These are phyloP conservation scores for Lipomyces kockii DNA, from an alignment of 805 yeast species.

Conservation along the genomic window DNA sequence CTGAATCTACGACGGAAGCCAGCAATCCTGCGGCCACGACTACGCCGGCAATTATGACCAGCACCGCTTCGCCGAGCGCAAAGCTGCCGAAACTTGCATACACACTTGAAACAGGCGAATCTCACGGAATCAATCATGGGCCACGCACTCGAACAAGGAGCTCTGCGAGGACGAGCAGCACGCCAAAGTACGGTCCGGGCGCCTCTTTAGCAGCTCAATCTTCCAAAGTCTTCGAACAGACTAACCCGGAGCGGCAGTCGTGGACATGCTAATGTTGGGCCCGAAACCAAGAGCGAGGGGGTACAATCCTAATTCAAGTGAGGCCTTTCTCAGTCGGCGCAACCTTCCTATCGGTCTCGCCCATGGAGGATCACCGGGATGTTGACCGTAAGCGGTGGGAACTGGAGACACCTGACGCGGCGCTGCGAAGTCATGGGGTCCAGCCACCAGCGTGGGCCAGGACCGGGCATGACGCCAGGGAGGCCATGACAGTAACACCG, in stretches of 20 bases:
- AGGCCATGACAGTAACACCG: too few relatives aligned
- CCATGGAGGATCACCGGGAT: too few relatives aligned
- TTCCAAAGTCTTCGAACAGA: not conserved
- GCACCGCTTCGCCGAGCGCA: not conserved
- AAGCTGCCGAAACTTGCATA: not conserved
- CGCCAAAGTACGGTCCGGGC: constrained; percentile 8
- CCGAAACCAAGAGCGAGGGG: not conserved
- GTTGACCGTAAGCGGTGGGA: too few relatives aligned
- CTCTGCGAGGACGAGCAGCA: constrained; percentile 16
- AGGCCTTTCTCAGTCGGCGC: too few relatives aligned
- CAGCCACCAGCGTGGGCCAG: too few relatives aligned
- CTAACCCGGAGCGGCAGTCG: not conserved
- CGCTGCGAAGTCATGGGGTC: too few relatives aligned
- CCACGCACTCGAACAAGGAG: not conserved
- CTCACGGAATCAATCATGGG: too few relatives aligned
- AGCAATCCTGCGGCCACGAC: not conserved
- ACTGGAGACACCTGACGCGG: too few relatives aligned
- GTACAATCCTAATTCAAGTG: too few relatives aligned
- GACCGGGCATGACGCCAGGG: too few relatives aligned
- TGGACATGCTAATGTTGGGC: too few relatives aligned
- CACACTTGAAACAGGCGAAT: not conserved
- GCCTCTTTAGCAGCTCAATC: not conserved
- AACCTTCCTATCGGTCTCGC: too few relatives aligned
- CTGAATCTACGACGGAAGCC: not conserved
- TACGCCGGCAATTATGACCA: not conserved